These are phyloP conservation scores for Saprolegnia diclina DNA, from an alignment of 352 stramenopile genomes.

Conservation along the genomic window DNA sequence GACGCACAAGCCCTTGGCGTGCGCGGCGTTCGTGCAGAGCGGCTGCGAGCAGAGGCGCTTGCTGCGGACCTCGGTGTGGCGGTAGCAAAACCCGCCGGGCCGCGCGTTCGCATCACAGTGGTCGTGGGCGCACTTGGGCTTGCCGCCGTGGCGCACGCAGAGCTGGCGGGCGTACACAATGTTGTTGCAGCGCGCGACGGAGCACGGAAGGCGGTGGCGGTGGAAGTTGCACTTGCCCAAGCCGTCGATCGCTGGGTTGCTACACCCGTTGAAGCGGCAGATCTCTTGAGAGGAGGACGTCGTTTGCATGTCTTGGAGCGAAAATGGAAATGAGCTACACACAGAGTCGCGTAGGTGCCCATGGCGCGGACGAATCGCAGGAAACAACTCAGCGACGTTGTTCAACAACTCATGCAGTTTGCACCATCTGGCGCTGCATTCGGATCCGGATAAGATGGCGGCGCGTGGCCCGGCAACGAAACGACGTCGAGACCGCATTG, in stretches of 20 bases:
- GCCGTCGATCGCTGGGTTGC: background rate
- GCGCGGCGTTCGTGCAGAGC: constrained; percentile 8
- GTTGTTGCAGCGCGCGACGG: constrained; percentile 19
- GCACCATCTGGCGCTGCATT: too few species aligned
- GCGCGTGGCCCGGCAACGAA: too few species aligned
- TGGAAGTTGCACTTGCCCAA: constrained; percentile 23
- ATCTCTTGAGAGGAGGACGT: background rate
- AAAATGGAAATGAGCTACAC: constrained; percentile 5
- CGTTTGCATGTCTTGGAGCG: background rate
- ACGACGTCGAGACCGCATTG: too few species aligned
- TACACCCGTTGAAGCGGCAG: constrained; percentile 19
- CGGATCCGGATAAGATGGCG: too few species aligned
- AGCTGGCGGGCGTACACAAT: constrained; percentile 24
- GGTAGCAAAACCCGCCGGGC: constrained; percentile 9
- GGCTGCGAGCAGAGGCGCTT: constrained; percentile 12
- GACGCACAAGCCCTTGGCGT: constrained; percentile 8
- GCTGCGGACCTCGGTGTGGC: constrained; percentile 12
- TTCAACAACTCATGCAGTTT: too few species aligned
- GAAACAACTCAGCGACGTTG: constrained; percentile 5
- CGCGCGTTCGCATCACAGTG: constrained; percentile 19
- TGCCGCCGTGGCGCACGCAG: constrained; percentile 25
- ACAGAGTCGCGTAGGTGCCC: too few species aligned
- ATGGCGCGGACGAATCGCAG: background rate
- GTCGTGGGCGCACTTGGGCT: constrained; percentile 5
- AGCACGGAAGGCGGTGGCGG: constrained; percentile 13